Percentiles rank a stretch among this genome's conserved stretches.
Evolutionary conservation across 2,329 filamentous ascomycete species (phyloP).

Genomic region (Rutstroemia sp.): DNA sequence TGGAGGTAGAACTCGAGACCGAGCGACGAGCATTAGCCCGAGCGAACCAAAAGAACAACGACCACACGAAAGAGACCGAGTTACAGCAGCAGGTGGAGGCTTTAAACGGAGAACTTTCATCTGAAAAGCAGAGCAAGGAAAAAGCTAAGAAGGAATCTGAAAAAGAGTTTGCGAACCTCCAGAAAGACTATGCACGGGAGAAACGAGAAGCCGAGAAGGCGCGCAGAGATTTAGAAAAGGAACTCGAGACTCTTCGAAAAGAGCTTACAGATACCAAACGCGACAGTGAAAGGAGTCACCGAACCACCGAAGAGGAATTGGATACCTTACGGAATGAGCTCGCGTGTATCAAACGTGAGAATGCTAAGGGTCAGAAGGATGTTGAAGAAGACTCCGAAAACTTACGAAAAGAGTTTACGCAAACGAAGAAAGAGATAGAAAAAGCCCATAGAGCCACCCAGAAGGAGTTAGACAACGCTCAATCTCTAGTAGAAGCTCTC

Average conservation of each 20-base stretch:
- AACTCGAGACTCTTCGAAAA: conserved; percentile 22
- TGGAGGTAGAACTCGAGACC: conserved; percentile 77
- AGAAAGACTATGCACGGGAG: conserved; percentile 30
- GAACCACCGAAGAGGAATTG: conserved; percentile 26
- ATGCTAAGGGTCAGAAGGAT: conserved; percentile 40
- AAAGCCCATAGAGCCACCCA: conserved; percentile 21
- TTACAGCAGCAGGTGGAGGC: conserved; percentile 36
- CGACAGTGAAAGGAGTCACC: conserved; percentile 37
- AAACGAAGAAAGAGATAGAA: conserved; percentile 26
- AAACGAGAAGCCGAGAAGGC: conserved; percentile 25
- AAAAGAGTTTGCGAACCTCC: conserved; percentile 32
- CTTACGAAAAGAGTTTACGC: conserved; percentile 31
- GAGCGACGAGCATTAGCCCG: conserved; percentile 66
- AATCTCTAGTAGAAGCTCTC: conserved; percentile 54
- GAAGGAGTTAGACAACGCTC: conserved; percentile 34
- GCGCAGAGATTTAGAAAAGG: conserved; percentile 22
- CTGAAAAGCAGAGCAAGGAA: conserved; percentile 26
- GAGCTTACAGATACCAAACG: conserved; percentile 32
- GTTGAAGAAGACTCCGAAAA: conserved; percentile 39
- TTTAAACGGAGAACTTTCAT: conserved; percentile 31
- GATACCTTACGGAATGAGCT: conserved; percentile 28
- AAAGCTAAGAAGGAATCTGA: conserved; percentile 27
- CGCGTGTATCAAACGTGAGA: conserved; percentile 31
- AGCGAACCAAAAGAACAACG: conserved; percentile 37
- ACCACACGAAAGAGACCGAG: conserved; percentile 34